These are phyloP conservation scores for Podila clonocystis DNA, from an alignment of 192 early-diverging fungal species.

Conservation along the genomic window DNA sequence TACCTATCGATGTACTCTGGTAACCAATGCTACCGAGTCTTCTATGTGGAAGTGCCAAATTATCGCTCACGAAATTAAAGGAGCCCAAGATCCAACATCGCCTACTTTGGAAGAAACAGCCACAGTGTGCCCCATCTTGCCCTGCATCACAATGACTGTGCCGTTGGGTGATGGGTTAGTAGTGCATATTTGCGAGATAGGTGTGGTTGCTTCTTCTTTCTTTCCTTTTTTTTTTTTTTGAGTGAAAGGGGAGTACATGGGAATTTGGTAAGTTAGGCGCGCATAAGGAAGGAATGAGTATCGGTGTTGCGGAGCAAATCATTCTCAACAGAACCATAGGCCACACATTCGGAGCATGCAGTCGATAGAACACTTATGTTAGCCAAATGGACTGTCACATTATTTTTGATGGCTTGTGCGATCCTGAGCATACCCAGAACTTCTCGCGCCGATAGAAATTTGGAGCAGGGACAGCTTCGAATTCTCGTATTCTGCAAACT, in stretches of 20 bases:
- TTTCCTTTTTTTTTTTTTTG: too few relatives aligned
- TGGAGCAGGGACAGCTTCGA: conserved; percentile 32
- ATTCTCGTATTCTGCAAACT: conserved; percentile 39
- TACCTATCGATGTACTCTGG: too few relatives aligned
- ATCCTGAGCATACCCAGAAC: conserved; percentile 58
- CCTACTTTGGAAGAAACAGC: conserved; percentile 32
- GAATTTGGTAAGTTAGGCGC: background rate
- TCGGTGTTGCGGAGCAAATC: too few relatives aligned
- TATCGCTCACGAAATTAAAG: conserved; percentile 17
- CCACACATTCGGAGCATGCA: background rate
- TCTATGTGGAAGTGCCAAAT: conserved; percentile 4
- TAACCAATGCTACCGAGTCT: too few relatives aligned
- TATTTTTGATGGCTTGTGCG: conserved; percentile 42
- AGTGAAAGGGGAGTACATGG: background rate
- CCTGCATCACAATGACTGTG: conserved; percentile 10
- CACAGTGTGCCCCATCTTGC: conserved; percentile 47
- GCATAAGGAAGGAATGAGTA: background rate
- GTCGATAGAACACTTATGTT: background rate
- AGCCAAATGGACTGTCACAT: background rate
- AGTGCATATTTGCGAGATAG: background rate
- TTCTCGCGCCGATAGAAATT: conserved; percentile 57
- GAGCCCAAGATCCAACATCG: background rate
- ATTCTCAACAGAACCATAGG: too few relatives aligned
- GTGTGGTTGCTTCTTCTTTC: too few relatives aligned
- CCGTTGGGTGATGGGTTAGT: background rate